Conservation (phyloP, 257 asterid genomes). For the Solanum sitiens region DNA sequence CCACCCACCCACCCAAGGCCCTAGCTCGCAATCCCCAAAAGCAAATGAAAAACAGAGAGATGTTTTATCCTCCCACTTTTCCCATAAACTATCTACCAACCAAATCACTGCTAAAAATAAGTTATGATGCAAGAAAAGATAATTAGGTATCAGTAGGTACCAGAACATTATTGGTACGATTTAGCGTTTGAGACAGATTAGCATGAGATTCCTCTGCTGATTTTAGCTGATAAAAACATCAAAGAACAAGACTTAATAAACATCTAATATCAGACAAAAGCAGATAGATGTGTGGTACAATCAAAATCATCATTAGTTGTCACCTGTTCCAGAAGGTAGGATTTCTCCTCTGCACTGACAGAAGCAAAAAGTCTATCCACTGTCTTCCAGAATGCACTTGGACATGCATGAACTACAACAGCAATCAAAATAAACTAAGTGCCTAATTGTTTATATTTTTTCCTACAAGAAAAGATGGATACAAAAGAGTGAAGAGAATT, state of each 20-base stretch:
- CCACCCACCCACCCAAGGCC: neutral
- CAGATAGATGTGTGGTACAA: neutral
- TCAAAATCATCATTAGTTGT: neutral
- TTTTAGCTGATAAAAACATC: conserved; percentile 44
- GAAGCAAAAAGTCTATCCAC: conserved; percentile 61
- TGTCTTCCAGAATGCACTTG: conserved; percentile 76
- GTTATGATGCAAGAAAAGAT: neutral
- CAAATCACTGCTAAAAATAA: neutral
- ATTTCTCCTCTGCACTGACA: conserved; percentile 49
- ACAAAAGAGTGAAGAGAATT: neutral
- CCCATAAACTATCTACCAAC: neutral
- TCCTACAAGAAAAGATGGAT: neutral
- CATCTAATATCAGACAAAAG: neutral
- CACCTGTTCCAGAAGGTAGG: conserved; percentile 65
- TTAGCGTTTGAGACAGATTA: conserved; percentile 26
- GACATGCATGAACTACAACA: conserved; percentile 60
- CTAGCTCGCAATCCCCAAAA: neutral
- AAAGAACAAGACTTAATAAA: neutral
- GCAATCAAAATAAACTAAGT: conserved; percentile 10
- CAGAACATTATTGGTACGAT: conserved; percentile 25
- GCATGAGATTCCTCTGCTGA: conserved; percentile 43
- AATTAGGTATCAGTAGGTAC: conserved; percentile 9
- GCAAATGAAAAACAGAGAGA: neutral
- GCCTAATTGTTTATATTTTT: neutral
- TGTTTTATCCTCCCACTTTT: neutral